These are phyloP conservation scores for Talaromyces borbonicus DNA, from an alignment of 495 filamentous ascomycete species.

Conservation along the genomic window DNA sequence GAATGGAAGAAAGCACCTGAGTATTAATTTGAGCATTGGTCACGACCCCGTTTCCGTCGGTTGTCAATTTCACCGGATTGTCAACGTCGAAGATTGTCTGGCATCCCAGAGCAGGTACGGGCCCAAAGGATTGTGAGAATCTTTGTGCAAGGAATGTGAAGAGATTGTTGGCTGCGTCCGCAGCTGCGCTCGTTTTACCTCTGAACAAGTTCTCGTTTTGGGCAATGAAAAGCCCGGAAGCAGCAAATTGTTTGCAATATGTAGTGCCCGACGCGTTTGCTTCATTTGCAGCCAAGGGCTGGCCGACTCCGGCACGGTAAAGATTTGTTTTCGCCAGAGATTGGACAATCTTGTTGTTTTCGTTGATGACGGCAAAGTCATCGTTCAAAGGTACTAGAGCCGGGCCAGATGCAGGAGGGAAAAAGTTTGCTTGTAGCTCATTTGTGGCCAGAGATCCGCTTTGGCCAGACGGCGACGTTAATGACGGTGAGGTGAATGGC, in stretches of 20 bases:
- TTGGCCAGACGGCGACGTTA: not conserved
- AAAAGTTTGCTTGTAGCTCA: not conserved
- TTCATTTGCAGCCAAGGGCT: not conserved
- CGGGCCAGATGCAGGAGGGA: not conserved
- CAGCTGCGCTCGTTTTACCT: not conserved
- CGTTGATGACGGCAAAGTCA: not conserved
- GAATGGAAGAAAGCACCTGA: not conserved
- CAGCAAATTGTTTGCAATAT: not conserved
- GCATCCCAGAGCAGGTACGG: not conserved
- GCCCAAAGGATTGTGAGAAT: not conserved
- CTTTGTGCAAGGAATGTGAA: not conserved
- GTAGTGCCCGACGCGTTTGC: not conserved
- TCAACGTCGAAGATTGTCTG: not conserved
- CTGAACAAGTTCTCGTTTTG: not conserved
- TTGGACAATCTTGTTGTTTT: not conserved
- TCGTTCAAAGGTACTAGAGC: not conserved
- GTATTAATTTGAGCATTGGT: not conserved
- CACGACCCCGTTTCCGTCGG: not conserved
- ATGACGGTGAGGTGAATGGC: not conserved
- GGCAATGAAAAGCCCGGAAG: not conserved
- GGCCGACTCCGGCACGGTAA: slow-evolving; percentile 1
- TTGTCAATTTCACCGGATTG: not conserved
- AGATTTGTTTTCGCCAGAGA: not conserved
- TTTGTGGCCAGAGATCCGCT: not conserved
- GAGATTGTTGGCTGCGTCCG: not conserved